phyloP scores from a whole-genome alignment of 2,329 filamentous ascomycete genomes.

The Aspergillus sp. region DNA sequence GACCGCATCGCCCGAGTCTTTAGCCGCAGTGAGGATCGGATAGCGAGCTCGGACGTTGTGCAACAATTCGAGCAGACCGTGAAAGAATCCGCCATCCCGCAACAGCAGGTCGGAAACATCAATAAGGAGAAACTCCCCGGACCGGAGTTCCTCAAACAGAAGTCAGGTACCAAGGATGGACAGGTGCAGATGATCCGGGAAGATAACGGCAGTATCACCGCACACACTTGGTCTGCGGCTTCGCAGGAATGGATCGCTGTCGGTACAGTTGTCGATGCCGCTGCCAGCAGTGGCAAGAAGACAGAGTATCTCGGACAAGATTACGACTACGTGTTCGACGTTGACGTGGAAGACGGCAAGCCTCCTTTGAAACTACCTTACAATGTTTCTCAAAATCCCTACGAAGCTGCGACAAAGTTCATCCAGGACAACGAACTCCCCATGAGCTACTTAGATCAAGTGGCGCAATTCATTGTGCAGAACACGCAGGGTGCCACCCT shows the following conservation, averaged over 20 bases:
- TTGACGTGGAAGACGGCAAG: slow-evolving; percentile 92
- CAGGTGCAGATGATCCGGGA: slow-evolving; percentile 91
- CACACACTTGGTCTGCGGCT: slow-evolving; percentile 78
- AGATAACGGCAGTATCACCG: slow-evolving; percentile 74
- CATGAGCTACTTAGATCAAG: slow-evolving; percentile 81
- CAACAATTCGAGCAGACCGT: slow-evolving; percentile 78
- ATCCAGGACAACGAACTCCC: slow-evolving; percentile 85
- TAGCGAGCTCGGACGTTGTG: slow-evolving; percentile 66
- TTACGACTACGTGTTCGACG: slow-evolving; percentile 95
- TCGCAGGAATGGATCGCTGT: slow-evolving; percentile 78
- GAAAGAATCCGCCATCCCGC: slow-evolving; percentile 78
- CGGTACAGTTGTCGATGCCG: slow-evolving; percentile 90
- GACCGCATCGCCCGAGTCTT: slow-evolving; percentile 85
- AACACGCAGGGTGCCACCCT: slow-evolving; percentile 86
- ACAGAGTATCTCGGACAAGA: slow-evolving; percentile 76
- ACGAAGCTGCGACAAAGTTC: slow-evolving; percentile 87
- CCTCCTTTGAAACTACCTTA: slow-evolving; percentile 91
- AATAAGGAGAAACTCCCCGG: slow-evolving; percentile 92
- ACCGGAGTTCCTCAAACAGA: slow-evolving; percentile 77
- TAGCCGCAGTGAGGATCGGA: slow-evolving; percentile 65
- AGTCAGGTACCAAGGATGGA: slow-evolving; percentile 89
- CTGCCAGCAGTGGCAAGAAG: slow-evolving; percentile 77
- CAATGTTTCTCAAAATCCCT: slow-evolving; percentile 88
- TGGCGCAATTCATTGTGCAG: slow-evolving; percentile 85
- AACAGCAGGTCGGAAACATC: slow-evolving; percentile 77